Conservation (phyloP, 2,329 filamentous ascomycete species). For the Aureobasidium sp. region DNA sequence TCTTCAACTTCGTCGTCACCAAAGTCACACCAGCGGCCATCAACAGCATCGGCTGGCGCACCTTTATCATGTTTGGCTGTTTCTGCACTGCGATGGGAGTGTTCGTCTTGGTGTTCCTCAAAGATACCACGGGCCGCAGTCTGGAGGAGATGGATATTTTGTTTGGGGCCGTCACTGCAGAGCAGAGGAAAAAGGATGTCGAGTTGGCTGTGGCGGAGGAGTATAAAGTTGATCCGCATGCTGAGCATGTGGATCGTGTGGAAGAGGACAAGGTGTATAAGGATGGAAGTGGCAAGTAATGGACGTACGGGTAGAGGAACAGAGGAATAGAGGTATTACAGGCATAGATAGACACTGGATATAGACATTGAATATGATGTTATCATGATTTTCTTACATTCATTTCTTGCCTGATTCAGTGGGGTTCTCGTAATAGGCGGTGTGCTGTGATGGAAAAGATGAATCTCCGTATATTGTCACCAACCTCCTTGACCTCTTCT, state of each 20-base stretch:
- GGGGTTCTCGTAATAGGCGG: not conserved
- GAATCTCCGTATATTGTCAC: not conserved
- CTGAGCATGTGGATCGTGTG: conserved; percentile 10
- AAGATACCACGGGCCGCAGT: conserved; percentile 21
- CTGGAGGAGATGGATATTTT: conserved; percentile 21
- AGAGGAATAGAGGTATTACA: not conserved
- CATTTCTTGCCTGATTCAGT: not conserved
- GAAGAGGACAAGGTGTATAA: not conserved
- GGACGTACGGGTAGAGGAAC: not conserved
- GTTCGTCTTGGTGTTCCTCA: conserved; percentile 28
- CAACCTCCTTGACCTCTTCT: not conserved
- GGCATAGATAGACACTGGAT: not conserved
- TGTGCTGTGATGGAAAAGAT: not conserved
- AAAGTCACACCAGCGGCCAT: conserved; percentile 37
- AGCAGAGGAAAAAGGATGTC: conserved; percentile 21
- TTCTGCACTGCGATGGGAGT: conserved; percentile 31
- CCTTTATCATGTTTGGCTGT: conserved; percentile 36
- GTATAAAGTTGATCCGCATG: conserved; percentile 1
- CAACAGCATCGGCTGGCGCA: conserved; percentile 33
- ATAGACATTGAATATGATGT: not conserved
- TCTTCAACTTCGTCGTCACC: conserved; percentile 39
- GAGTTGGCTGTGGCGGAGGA: conserved; percentile 17
- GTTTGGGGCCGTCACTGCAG: conserved; percentile 19
- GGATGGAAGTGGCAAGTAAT: not conserved
- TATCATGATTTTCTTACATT: not conserved